These are phyloP conservation scores for Cutaneotrichosporon sp. DNA, from an alignment of 1,284 basidiomycete species.

Conservation along the genomic window DNA sequence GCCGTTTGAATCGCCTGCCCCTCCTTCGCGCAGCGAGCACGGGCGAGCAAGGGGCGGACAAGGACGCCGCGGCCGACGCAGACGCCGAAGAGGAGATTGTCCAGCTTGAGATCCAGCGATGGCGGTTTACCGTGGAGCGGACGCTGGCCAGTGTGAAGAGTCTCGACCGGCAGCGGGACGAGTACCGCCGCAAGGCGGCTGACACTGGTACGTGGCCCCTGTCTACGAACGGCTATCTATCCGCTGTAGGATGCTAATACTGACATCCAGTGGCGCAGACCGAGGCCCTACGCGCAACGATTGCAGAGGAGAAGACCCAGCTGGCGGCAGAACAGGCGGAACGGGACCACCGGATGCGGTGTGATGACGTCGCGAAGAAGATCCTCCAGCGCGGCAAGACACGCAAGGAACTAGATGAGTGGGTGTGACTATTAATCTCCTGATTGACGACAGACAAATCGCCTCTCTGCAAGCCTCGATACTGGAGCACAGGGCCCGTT, in stretches of 20 bases:
- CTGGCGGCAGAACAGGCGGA: slow-evolving; percentile 24
- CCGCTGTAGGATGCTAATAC: too few relatives aligned
- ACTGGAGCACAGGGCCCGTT: slow-evolving; percentile 30
- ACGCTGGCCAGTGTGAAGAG: slow-evolving; percentile 30
- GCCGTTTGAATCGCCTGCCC: slow-evolving; percentile 32
- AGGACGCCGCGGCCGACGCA: not conserved
- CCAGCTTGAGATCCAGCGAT: slow-evolving; percentile 35
- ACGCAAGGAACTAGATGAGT: slow-evolving; percentile 39
- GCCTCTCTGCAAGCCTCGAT: slow-evolving; percentile 24
- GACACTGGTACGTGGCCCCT: slow-evolving; percentile 41
- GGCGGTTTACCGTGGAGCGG: slow-evolving; percentile 33
- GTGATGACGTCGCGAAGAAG: slow-evolving; percentile 37
- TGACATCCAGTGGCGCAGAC: slow-evolving; percentile 18
- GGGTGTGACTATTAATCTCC: slow-evolving; percentile 13
- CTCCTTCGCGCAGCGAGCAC: not conserved
- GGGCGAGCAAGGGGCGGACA: not conserved
- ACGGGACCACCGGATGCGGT: slow-evolving; percentile 35
- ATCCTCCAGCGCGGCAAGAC: slow-evolving; percentile 30
- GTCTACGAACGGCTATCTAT: too few relatives aligned
- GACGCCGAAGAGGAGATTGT: slow-evolving; percentile 11
- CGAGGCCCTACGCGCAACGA: slow-evolving; percentile 20
- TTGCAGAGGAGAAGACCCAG: slow-evolving; percentile 33
- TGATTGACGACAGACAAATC: slow-evolving; percentile 31
- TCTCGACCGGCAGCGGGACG: slow-evolving; percentile 30
- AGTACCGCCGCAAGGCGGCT: slow-evolving; percentile 20